A percentile compares a stretch with the other conserved stretches of the same genome.
These are phyloP conservation scores for Paraphaeosphaeria minitans DNA, from an alignment of 2,329 filamentous ascomycete species.

Conservation along the genomic window DNA sequence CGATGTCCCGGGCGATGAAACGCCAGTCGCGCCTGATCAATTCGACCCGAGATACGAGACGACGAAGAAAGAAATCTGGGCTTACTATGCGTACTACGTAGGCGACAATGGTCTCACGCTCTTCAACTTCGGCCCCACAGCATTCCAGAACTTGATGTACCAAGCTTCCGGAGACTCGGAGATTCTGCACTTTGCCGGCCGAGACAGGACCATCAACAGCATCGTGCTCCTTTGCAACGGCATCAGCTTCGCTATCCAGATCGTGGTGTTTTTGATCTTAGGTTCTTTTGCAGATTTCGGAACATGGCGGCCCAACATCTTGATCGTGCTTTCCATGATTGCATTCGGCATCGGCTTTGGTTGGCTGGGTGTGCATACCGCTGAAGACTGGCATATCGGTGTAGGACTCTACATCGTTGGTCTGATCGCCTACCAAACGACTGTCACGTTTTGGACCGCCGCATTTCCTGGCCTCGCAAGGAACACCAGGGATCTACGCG, in stretches of 20 bases:
- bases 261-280: constrained; percentile 60
- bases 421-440: constrained; percentile 69
- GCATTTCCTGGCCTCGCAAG: constrained; percentile 61
- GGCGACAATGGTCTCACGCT: constrained; percentile 66
- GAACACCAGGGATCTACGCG: constrained; percentile 59
- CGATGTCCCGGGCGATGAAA: constrained; percentile 1
- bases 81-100: constrained; percentile 61
- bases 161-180: constrained; percentile 63
- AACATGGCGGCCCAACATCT: constrained; percentile 65
- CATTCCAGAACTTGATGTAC: constrained; percentile 66
- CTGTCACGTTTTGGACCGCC: constrained; percentile 68
- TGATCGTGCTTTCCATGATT: constrained; percentile 65
- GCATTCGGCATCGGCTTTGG: constrained; percentile 69
- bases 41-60: constrained; percentile 3
- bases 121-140: constrained; percentile 58
- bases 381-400: constrained; percentile 64
- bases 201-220: constrained; percentile 39
- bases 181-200: constrained; percentile 61
- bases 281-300: constrained; percentile 68
- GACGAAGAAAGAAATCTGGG: constrained; percentile 12
- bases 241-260: constrained; percentile 64
- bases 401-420: constrained; percentile 67
- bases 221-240: constrained; percentile 20
- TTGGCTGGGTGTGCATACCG: constrained; percentile 68
- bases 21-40: constrained; percentile 2